Conservation (phyloP, 345 rosid genomes). For the Durio zibethinus region DNA sequence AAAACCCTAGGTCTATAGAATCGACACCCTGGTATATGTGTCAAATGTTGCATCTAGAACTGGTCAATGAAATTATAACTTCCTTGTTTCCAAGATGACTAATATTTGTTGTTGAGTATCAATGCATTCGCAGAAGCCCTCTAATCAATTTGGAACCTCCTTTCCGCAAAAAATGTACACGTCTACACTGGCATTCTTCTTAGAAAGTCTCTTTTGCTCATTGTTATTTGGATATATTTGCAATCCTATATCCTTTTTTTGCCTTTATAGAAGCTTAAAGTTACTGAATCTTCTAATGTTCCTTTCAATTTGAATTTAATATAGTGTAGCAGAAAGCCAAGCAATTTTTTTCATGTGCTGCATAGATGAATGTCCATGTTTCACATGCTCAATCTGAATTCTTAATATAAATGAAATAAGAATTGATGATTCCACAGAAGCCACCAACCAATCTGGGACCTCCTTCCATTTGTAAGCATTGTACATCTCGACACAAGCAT, state of each 20-base stretch:
- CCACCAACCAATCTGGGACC: no score
- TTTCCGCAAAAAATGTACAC: not conserved
- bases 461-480: no score
- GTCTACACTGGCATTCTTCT: not conserved
- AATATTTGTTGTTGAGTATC: no score
- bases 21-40: no score
- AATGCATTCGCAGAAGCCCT: not conserved
- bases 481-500: no score
- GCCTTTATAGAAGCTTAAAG: not conserved
- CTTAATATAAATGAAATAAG: not conserved
- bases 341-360: not conserved
- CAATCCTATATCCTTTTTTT: not conserved
- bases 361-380: not conserved
- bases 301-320: not conserved
- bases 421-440: not conserved
- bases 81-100: no score
- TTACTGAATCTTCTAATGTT: not conserved
- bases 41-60: no score
- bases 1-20: not conserved
- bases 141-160: not conserved
- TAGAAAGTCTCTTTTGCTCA: not conserved
- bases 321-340: not conserved
- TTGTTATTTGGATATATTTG: not conserved
- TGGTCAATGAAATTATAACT: no score
- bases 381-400: not conserved